A percentile compares a stretch with the other conserved stretches of the same genome.
These are phyloP conservation scores for Epithele typhae DNA, from an alignment of 768 basidiomycete species.

Conservation along the genomic window DNA sequence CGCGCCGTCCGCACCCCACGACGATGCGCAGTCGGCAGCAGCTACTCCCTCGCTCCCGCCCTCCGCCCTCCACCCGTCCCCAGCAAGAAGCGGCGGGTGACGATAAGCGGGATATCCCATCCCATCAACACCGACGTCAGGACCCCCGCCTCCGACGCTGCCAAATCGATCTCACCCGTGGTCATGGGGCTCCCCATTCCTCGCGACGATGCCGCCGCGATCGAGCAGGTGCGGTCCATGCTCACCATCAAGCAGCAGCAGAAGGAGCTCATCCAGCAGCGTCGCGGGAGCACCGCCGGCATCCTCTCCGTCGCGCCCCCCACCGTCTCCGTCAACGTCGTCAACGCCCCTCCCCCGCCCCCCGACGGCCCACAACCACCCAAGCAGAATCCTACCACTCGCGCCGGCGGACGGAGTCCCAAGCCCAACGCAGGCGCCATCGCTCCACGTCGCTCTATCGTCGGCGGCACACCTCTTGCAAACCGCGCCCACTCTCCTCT, in stretches of 20 bases:
- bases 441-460: constrained; percentile 20
- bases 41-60: constrained; percentile 32
- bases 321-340: constrained; percentile 21
- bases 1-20: constrained; percentile 11
- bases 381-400: neutral
- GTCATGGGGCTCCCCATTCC: constrained; percentile 53
- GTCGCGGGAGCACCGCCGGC: constrained; percentile 51
- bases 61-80: constrained; percentile 36
- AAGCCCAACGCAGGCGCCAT: constrained; percentile 22
- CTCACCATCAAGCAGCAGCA: constrained; percentile 66
- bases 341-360: constrained; percentile 12
- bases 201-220: constrained; percentile 52
- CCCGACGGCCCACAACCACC: constrained; percentile 14
- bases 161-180: constrained; percentile 61
- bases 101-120: constrained; percentile 57
- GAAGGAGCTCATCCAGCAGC: constrained; percentile 66
- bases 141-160: constrained; percentile 23
- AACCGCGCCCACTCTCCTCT: constrained; percentile 36
- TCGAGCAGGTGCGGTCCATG: constrained; percentile 62
- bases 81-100: constrained; percentile 66
- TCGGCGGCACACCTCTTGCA: constrained; percentile 15
- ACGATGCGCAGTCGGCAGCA: neutral
- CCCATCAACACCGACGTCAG: constrained; percentile 52
- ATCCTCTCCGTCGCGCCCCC: constrained; percentile 21
- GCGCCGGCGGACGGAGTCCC: constrained; percentile 33